A percentile compares a stretch with the other conserved stretches of the same genome.
Evolutionary conservation across 805 yeast species (phyloP).

Genomic region (Schwanniomyces polymorphus): DNA sequence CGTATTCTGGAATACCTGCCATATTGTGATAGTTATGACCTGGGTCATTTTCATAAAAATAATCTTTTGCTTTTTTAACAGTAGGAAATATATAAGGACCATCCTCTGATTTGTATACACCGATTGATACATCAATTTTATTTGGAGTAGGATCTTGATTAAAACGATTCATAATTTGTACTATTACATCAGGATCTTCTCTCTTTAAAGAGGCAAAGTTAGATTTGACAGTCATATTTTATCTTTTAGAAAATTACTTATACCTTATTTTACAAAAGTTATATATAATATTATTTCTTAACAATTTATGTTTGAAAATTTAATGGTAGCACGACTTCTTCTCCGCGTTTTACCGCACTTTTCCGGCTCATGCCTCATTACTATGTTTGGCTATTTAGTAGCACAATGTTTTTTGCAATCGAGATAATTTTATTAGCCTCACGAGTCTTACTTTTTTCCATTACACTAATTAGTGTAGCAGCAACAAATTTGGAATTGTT

Average conservation of each 20-base stretch:
- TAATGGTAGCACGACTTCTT: too few relatives aligned
- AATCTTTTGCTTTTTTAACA: constrained; percentile 34
- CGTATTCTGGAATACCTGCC: constrained; percentile 41
- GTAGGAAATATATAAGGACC: constrained; percentile 41
- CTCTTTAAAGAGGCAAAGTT: constrained; percentile 15
- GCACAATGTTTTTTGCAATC: neutral
- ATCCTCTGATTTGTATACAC: constrained; percentile 44
- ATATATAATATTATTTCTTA: neutral
- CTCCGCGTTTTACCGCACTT: neutral
- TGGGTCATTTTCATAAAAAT: constrained; percentile 32
- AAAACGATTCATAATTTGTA: constrained; percentile 18
- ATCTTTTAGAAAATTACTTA: neutral
- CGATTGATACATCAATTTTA: constrained; percentile 44
- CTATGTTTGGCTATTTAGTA: neutral
- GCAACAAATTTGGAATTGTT: constrained; percentile 35
- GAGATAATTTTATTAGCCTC: neutral
- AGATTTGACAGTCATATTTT: constrained; percentile 15
- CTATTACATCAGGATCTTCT: constrained; percentile 29
- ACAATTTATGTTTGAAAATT: too few relatives aligned
- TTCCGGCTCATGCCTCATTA: neutral
- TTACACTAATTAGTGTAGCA: constrained; percentile 14
- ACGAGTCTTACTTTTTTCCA: neutral
- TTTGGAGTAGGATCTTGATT: constrained; percentile 25
- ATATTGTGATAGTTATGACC: constrained; percentile 46
- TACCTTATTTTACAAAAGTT: neutral